Conservation (phyloP, 495 filamentous ascomycete species). For the Pyronema domesticum region DNA sequence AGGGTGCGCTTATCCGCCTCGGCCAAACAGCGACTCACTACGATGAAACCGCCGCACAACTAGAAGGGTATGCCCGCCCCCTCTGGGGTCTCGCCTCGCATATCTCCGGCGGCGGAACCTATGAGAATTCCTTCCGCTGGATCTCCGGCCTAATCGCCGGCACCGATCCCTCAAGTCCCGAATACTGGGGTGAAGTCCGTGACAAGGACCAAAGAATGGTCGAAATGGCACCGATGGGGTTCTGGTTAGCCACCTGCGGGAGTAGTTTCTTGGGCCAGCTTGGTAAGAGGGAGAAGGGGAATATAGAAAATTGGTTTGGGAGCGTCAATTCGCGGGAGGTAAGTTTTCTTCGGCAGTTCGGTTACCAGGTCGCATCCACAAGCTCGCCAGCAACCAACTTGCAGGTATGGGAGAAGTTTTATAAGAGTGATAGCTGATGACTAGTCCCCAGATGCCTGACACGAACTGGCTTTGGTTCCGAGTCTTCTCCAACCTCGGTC, state of each 20-base stretch:
- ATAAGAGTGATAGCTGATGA: not conserved
- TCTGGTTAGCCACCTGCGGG: slow-evolving; percentile 9
- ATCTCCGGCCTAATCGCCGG: slow-evolving; percentile 48
- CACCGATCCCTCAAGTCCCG: slow-evolving; percentile 42
- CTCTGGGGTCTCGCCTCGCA: slow-evolving; percentile 57
- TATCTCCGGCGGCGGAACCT: slow-evolving; percentile 45
- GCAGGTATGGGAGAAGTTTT: no score
- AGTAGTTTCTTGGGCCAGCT: slow-evolving; percentile 48
- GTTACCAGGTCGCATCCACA: no score
- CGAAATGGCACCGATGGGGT: slow-evolving; percentile 57
- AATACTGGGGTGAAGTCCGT: slow-evolving; percentile 57
- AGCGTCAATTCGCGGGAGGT: slow-evolving; percentile 54
- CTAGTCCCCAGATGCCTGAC: not conserved
- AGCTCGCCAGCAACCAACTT: no score
- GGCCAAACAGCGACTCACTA: slow-evolving; percentile 51
- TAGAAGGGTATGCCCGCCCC: slow-evolving; percentile 58
- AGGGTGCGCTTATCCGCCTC: slow-evolving; percentile 38
- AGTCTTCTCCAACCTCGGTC: slow-evolving; percentile 62
- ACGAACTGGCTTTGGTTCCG: slow-evolving; percentile 57
- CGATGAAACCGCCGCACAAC: slow-evolving; percentile 57
- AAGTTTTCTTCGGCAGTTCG: not conserved
- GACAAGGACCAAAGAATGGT: slow-evolving; percentile 72
- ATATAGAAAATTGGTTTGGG: slow-evolving; percentile 50
- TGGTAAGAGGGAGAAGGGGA: slow-evolving; percentile 36
- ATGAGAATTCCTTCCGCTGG: slow-evolving; percentile 44